phyloP scores from a whole-genome alignment of 2,329 filamentous ascomycete genomes.

The Ophiocordyceps camponoti-saundersi region DNA sequence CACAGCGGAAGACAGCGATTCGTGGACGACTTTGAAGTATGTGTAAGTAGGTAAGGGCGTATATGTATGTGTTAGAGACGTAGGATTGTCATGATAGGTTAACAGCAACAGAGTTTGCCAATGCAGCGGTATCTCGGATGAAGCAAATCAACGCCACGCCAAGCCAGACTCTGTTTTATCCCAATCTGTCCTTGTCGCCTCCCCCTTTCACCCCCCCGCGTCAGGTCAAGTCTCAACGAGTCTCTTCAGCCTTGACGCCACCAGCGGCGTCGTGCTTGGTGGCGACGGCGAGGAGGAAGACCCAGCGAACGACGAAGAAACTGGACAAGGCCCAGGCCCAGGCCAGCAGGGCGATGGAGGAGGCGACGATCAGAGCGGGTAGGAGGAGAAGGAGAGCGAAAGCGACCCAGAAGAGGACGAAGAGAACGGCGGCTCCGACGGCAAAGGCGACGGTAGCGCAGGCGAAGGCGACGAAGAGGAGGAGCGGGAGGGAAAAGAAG shows the following conservation, averaged over 20 bases:
- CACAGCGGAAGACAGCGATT: background rate
- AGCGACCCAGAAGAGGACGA: constrained; percentile 51
- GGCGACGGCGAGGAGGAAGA: constrained; percentile 17
- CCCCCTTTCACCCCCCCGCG: too few species aligned
- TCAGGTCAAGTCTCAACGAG: too few species aligned
- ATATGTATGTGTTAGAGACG: background rate
- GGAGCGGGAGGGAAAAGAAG: constrained; percentile 48
- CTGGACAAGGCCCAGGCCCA: constrained; percentile 51
- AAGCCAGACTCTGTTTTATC: background rate
- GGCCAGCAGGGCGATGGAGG: constrained; percentile 40
- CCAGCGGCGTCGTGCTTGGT: constrained; percentile 1
- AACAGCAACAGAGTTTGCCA: background rate
- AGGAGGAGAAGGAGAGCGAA: constrained; percentile 50
- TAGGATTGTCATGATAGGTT: background rate
- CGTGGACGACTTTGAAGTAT: background rate
- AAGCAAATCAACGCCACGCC: background rate
- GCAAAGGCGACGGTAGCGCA: constrained; percentile 45
- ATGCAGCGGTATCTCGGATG: background rate
- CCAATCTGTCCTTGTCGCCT: background rate
- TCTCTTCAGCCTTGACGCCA: background rate
- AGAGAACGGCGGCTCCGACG: constrained; percentile 42
- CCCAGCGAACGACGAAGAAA: constrained; percentile 32
- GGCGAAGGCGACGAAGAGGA: constrained; percentile 52
- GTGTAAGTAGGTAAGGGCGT: background rate
- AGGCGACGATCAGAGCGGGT: constrained; percentile 51